Base-by-base conservation (phyloP, 2,329 filamentous ascomycete species). In the Daldinia sp. region DNA sequence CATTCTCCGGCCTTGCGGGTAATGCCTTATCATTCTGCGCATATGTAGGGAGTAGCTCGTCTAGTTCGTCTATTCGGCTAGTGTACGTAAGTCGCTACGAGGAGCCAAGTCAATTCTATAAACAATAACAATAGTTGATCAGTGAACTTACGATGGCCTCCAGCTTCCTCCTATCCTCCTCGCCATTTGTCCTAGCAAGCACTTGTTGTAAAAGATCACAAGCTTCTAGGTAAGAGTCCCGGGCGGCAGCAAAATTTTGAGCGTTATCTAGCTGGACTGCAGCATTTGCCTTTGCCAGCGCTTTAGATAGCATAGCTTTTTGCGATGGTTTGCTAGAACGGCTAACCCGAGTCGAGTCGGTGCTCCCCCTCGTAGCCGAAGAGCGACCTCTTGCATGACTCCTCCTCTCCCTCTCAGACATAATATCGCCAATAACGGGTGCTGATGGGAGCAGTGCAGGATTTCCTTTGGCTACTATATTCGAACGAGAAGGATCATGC, bases 231-330 rank as follows among this genome's bases (percentile, higher is more conserved):
- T 99, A 99, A 11, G 94, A 93, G 72, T 93, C 87, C 74, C 96
- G 89, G 15, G 95, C 95, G 37, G 92, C 93, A 75, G 94, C 92
- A 66, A 95, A 94, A 73, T 98, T 97, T 72, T 95, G 92, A 11
- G 93, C 93, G 84, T 97, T 98, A 78, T 99, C 95, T 37, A 99
- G 85, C 69, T 97, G 86, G 23, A 99, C 95, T 19, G 95, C 95
- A 10, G 92, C 94, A 74, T 99, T 97, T 50, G 95, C 95, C 79
- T 97, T 97, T 75, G 96, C 91, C 56, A 99, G 81, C 0, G 95
- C 95, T 71, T 91, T 92, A n/a, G 94, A 97, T 32, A 99, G 84
- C 94, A 98, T 98, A 9, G 90, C 91, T 81, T 97, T 98, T 76
- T 98, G 91, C 1, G 91, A 93, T 11, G 87, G 86, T 32, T 79